Base-by-base conservation (phyloP, 2,329 filamentous ascomycete genomes). In the Talaromyces sp. region DNA sequence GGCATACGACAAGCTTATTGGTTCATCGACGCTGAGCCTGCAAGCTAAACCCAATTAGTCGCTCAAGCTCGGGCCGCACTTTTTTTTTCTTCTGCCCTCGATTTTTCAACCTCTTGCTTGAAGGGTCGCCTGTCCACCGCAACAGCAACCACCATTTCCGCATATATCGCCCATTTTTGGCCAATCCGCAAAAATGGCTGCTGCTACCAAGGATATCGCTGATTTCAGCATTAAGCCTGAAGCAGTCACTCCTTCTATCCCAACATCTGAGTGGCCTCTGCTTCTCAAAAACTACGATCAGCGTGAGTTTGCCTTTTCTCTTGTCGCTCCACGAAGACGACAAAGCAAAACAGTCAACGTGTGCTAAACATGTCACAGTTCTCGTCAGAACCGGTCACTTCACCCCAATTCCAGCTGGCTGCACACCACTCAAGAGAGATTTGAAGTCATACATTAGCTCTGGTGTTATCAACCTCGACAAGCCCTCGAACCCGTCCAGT, bases 401-500 rank as follows among this genome's bases (percentile, higher is more conserved):
- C 81, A 98, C 93, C 37, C 95, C 95, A 62, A 98, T 98, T 71
- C 92, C 93, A 69, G 89, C 91, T 77, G 95, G 95, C 74, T 96
- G 91, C 82, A 88, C 91, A 67, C 95, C 95, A 62, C 82, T 96
- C 75, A 93, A 92, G 80, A 91, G 95, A 78, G 93, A 98, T 77
- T 85, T 99, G 75, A 97, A 97, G 84, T 92, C 90, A 67, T 99
- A 98, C 82, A 88, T 99, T 76, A 93, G 90, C 77, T 96, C 92
- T 67, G 95, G 95, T 81, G 93, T 99, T 64, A 98, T 99, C 81
- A 99, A 99, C 82, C 88, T 97, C 70, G 91, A 96, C 82, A 96
- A 96, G 83, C 95, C 93, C 63, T 96, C 93, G 60, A 99, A 99
- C 83, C 93, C 93, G 61, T 97, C 93, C 69, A 95, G 90, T 73